Base-by-base conservation (phyloP, 768 basidiomycete species). In the Saitozyma podzolica region DNA sequence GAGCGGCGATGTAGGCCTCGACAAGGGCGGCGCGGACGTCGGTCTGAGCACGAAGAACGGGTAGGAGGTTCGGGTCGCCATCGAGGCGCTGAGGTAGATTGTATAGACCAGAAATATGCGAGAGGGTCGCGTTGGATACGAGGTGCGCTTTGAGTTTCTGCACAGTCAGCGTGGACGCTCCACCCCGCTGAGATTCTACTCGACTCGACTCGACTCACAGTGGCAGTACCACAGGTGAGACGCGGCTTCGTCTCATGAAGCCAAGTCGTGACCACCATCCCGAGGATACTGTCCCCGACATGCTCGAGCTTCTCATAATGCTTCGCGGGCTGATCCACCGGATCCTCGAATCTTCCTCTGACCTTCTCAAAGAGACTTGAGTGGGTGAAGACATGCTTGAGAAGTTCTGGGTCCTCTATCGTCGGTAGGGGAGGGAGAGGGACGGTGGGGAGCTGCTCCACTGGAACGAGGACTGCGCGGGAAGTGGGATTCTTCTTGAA, bases 291-390 rank as follows among this genome's bases (percentile, higher is more conserved):
- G 68, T 77, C 75, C 1, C 75, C 75, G 8, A 77, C 75, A 69
- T 75, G 73, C 53, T 77, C 75, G 4, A 77, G 58, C 67, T 77
- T 77, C 57, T 77, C 75, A 54, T 77, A 77, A 60, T 76, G 68
- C 40, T 61, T 62, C 13, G 64, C 59, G n/a, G 71, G 69, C 56
- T 61, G 48, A 29, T 68, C 68, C 3, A 47, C 47, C 5, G 70
- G 54, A 58, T 75, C 71, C 60, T 77, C 73, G 47, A 77, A 77
- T 41, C 55, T 50, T 14, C 71, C 65, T 52, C 63, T 58, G 11
- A 40, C 56, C 47, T 59, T 69, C 8, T 63, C 62, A 45, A 69
- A 74, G 39, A 64, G 50, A 48, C 69, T 71, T n/a, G 55, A 43
- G 53, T 77, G 75, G 10, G 62, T 69, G 58, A 77, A 77, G n/a